phyloP scores from a whole-genome alignment of 768 basidiomycete genomes.

The Pisolithus sp. region DNA sequence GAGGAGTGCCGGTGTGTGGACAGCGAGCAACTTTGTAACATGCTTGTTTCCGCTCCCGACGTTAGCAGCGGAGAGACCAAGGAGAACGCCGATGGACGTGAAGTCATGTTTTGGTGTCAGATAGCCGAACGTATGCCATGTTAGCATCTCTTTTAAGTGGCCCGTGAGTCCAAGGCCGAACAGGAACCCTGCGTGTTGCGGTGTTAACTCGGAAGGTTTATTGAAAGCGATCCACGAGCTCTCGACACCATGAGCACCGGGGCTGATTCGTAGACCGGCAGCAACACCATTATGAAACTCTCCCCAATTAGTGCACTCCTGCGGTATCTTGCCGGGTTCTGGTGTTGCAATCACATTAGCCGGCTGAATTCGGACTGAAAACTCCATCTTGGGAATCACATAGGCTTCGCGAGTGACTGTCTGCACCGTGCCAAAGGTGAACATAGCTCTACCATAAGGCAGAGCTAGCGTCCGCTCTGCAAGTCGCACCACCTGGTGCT shows the following conservation, averaged over 20 bases:
- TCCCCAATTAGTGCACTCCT: constrained; percentile 82
- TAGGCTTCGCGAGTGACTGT: constrained; percentile 75
- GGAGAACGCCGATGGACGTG: constrained; percentile 87
- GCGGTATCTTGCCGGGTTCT: constrained; percentile 65
- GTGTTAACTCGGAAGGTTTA: constrained; percentile 81
- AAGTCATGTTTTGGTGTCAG: constrained; percentile 94
- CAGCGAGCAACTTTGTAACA: constrained; percentile 85
- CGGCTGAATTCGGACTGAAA: constrained; percentile 66
- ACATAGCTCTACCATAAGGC: constrained; percentile 86
- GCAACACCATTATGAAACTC: constrained; percentile 98
- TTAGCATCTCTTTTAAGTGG: constrained; percentile 81
- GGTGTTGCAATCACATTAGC: constrained; percentile 57
- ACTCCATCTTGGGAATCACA: constrained; percentile 74
- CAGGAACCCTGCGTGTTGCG: constrained; percentile 95
- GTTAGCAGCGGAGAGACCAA: constrained; percentile 90
- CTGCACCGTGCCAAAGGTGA: constrained; percentile 79
- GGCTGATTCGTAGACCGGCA: constrained; percentile 78
- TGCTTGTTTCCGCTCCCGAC: constrained; percentile 80
- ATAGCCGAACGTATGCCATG: constrained; percentile 94
- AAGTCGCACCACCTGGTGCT: constrained; percentile 71
- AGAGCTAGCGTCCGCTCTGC: constrained; percentile 87
- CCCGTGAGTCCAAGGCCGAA: constrained; percentile 89
- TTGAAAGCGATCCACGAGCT: constrained; percentile 97
- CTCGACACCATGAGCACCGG: constrained; percentile 69
- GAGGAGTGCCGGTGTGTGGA: constrained; percentile 89